Evolutionary conservation across 2,329 filamentous ascomycete genomes (phyloP).

Genomic region (Bipolaris victoriae): DNA sequence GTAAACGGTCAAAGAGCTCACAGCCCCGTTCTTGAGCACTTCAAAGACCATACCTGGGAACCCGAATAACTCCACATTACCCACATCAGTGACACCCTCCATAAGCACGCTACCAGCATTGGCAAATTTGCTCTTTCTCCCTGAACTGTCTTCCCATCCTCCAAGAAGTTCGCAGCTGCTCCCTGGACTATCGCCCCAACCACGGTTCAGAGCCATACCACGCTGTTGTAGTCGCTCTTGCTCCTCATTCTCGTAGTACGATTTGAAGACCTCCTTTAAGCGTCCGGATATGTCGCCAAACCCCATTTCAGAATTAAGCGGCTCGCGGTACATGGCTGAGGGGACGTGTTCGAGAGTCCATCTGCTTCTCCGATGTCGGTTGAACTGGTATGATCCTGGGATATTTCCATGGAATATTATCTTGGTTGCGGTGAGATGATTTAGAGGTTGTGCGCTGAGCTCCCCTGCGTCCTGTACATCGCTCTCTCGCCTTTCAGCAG

Average conservation of each 20-base stretch:
- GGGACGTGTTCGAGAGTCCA: slow-evolving; percentile 72
- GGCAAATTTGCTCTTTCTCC: slow-evolving; percentile 43
- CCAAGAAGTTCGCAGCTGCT: slow-evolving; percentile 74
- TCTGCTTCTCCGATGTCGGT: slow-evolving; percentile 85
- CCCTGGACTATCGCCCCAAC: slow-evolving; percentile 89
- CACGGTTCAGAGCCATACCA: slow-evolving; percentile 85
- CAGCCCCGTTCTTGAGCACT: slow-evolving; percentile 87
- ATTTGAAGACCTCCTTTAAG: slow-evolving; percentile 73
- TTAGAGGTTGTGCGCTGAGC: slow-evolving; percentile 47
- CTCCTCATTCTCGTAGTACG: slow-evolving; percentile 63
- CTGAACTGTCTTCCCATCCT: slow-evolving; percentile 72
- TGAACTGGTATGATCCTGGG: slow-evolving; percentile 95
- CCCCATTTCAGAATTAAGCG: slow-evolving; percentile 73
- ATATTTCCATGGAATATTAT: slow-evolving; percentile 94
- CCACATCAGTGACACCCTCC: slow-evolving; percentile 59
- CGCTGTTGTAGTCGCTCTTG: slow-evolving; percentile 61
- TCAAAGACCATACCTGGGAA: slow-evolving; percentile 96
- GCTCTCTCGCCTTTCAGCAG: slow-evolving; percentile 60
- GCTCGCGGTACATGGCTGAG: slow-evolving; percentile 50
- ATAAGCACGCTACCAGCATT: slow-evolving; percentile 48
- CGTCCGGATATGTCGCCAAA: slow-evolving; percentile 66
- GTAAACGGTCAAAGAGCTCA: slow-evolving; percentile 89
- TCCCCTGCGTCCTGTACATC: slow-evolving; percentile 33
- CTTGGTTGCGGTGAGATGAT: slow-evolving; percentile 84
- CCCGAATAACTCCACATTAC: slow-evolving; percentile 85